A percentile compares a stretch with the other conserved stretches of the same genome.
phyloP scores from a whole-genome alignment of 2,329 filamentous ascomycete species.

The Trichophyton simii region DNA sequence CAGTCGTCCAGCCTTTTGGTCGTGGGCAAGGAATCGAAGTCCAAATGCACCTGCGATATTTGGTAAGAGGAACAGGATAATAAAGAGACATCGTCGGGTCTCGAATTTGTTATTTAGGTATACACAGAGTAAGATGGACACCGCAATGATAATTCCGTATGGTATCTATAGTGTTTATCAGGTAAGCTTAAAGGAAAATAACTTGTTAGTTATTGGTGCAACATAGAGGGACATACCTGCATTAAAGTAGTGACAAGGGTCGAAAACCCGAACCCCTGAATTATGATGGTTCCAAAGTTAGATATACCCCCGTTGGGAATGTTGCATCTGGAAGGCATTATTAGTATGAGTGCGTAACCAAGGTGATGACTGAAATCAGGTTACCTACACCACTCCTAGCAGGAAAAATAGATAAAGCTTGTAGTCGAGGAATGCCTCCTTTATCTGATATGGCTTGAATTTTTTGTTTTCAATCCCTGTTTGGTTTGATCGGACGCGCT shows the following conservation, averaged over 20 bases:
- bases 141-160: constrained; percentile 38
- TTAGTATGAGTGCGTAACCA: not conserved
- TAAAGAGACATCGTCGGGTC: constrained; percentile 41
- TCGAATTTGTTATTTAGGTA: constrained; percentile 37
- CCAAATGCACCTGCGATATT: constrained; percentile 49
- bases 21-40: constrained; percentile 40
- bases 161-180: constrained; percentile 28
- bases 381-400: constrained; percentile 33
- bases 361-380: not conserved
- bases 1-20: constrained; percentile 42
- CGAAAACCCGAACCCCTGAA: constrained; percentile 45
- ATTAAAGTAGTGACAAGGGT: constrained; percentile 43
- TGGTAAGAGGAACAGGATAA: constrained; percentile 45
- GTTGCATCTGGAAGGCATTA: constrained; percentile 23
- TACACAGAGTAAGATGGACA: constrained; percentile 40
- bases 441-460: constrained; percentile 43
- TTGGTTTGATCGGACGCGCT: constrained; percentile 44
- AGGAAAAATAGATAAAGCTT: constrained; percentile 48
- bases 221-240: constrained; percentile 24
- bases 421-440: constrained; percentile 45
- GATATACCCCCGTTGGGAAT: constrained; percentile 45
- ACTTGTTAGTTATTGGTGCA: not conserved
- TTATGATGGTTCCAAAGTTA: constrained; percentile 49
- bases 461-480: constrained; percentile 47
- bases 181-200: not conserved